Evolutionary conservation across 1,139 yeast genomes (phyloP), one percentile per base, ranked within the genome.

Genomic region (Arxiozyma slooffiae): DNA sequence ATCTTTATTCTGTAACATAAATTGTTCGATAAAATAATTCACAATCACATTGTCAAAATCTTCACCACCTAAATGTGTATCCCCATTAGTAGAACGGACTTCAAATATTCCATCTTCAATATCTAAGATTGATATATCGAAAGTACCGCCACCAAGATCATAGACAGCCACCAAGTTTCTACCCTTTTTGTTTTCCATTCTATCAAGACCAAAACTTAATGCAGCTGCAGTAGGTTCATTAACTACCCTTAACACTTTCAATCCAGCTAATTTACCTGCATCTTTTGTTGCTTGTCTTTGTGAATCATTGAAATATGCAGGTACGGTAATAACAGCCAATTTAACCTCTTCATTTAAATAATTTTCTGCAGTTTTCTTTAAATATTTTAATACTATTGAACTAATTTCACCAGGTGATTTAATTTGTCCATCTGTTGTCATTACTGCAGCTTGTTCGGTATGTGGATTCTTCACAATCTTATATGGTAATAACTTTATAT

Each of bases 201-300:
- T 56, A 58, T 80, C 78, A 47, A 84, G 69, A 1, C 94, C 94
- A 64, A 84, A 85, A 4, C 92, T 90, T 60, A 85, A 72, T 0
- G 92, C 88, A 1, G 90, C 90, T 1, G 90, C 90, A 0, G 92
- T 84, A 4, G 92, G 92, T 63, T 84, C 92, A 67, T 84, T 84
- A 3, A 84, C 76, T 14, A 84, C 88, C 57, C 92, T 70, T 48
- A 83, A 67, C 3, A 84, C 82, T 48, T 83, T 79, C 57, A 84
- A 64, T 0, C 89, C 89, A 11, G 81, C 80, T 44, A 80, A 67
- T 54, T 76, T 76, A 11, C 90, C 92, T 0, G 89, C 85, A 49
- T 76, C 75, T 60, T 83, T 82, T 1, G 92, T 84, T 0, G 90
- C 90, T 62, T 80, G 88, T 60, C 92, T 72, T 64, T 84, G 92